These are phyloP conservation scores for Lophium mytilinum DNA, from an alignment of 495 filamentous ascomycete species.

Conservation along the genomic window DNA sequence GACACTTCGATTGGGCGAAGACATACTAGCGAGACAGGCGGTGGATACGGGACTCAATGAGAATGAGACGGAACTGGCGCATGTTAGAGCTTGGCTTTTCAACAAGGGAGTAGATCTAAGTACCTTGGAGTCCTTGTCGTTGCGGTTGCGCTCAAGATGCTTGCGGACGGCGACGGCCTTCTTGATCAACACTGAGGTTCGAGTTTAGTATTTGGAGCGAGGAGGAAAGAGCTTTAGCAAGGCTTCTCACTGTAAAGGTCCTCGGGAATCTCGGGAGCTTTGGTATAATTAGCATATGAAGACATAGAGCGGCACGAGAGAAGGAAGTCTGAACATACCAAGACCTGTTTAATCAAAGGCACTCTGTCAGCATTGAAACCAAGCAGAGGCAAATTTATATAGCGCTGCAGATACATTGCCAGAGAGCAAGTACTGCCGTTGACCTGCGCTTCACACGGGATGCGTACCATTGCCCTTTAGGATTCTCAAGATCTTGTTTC, in stretches of 20 bases:
- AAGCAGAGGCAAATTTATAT: slow-evolving; percentile 72
- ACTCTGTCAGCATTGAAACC: slow-evolving; percentile 92
- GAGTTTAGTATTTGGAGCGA: too few relatives aligned
- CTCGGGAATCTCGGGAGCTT: slow-evolving; percentile 90
- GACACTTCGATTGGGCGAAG: too few relatives aligned
- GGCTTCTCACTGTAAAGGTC: slow-evolving; percentile 49
- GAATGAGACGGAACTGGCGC: slow-evolving; percentile 68
- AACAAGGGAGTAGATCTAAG: not conserved
- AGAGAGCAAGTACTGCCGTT: slow-evolving; percentile 9
- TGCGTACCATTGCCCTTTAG: slow-evolving; percentile 56
- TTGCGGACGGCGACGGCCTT: slow-evolving; percentile 99
- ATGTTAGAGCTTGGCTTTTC: not conserved
- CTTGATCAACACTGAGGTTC: slow-evolving; percentile 77
- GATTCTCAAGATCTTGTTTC: slow-evolving; percentile 44
- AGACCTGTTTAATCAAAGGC: slow-evolving; percentile 72
- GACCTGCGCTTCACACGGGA: slow-evolving; percentile 24
- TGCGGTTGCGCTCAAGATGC: slow-evolving; percentile 99
- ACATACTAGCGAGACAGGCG: slow-evolving; percentile 69
- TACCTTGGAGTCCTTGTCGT: slow-evolving; percentile 99
- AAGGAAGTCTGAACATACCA: too few relatives aligned
- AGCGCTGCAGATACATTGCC: slow-evolving; percentile 15
- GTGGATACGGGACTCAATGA: slow-evolving; percentile 99
- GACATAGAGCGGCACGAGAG: too few relatives aligned
- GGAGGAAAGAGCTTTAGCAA: not conserved
- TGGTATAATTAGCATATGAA: too few relatives aligned